phyloP scores from a whole-genome alignment of 2,329 filamentous ascomycete species.

The Trichophyton simii region DNA sequence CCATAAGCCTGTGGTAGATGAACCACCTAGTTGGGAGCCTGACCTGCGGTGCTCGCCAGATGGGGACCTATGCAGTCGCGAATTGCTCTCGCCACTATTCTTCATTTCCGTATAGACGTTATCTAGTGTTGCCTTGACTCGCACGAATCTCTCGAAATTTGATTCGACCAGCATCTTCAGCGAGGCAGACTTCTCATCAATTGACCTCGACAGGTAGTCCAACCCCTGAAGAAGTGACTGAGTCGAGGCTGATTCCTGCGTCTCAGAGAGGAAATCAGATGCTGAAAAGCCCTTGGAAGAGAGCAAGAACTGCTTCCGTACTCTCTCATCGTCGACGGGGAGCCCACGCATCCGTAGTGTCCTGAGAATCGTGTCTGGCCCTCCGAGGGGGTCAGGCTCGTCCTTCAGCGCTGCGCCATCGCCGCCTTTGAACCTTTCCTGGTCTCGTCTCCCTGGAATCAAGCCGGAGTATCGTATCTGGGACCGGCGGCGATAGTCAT shows the following conservation, averaged over 20 bases:
- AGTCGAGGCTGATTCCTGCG: slow-evolving; percentile 77
- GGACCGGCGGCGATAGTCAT: slow-evolving; percentile 38
- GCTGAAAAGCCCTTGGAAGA: slow-evolving; percentile 95
- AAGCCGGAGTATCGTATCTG: slow-evolving; percentile 77
- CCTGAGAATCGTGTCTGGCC: slow-evolving; percentile 71
- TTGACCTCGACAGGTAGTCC: slow-evolving; percentile 75
- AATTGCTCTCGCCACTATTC: slow-evolving; percentile 47
- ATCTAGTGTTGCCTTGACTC: slow-evolving; percentile 94
- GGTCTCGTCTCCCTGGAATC: slow-evolving; percentile 60
- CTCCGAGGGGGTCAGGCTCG: slow-evolving; percentile 84
- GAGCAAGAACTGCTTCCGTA: slow-evolving; percentile 84
- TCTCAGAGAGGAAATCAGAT: slow-evolving; percentile 78
- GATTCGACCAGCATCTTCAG: slow-evolving; percentile 93
- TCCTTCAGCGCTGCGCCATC: slow-evolving; percentile 78
- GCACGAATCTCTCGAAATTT: slow-evolving; percentile 96
- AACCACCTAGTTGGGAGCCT: slow-evolving; percentile 42
- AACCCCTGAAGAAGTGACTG: slow-evolving; percentile 68
- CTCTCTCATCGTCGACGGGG: slow-evolving; percentile 63
- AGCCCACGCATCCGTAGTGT: slow-evolving; percentile 65
- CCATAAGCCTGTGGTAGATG: background rate
- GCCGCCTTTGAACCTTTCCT: slow-evolving; percentile 54
- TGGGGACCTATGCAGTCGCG: slow-evolving; percentile 48
- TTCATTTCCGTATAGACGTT: slow-evolving; percentile 97
- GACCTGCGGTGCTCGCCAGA: slow-evolving; percentile 47
- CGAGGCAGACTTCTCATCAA: slow-evolving; percentile 94